Conservation (phyloP, 108 stramenopile genomes). For the Pseudonitzschia pungens region DNA sequence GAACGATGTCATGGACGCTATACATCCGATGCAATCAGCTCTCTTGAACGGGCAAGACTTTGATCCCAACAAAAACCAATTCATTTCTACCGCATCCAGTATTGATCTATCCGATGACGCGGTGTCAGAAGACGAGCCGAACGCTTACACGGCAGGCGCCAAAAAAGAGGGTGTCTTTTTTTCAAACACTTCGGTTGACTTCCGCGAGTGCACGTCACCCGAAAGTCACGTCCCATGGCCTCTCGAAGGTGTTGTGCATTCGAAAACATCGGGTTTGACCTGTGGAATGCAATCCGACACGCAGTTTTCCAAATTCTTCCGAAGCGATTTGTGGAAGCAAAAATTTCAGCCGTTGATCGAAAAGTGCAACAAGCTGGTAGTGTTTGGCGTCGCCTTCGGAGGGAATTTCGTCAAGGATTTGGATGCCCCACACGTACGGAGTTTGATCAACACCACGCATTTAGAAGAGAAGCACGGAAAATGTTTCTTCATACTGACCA, state of each 20-base stretch:
- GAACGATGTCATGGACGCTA: constrained; percentile 11
- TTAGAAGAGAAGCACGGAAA: not conserved
- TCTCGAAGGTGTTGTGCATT: constrained; percentile 7
- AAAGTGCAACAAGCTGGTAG: constrained; percentile 10
- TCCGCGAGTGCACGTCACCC: constrained; percentile 16
- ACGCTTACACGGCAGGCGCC: not conserved
- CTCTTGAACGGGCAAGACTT: not conserved
- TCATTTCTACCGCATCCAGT: not conserved
- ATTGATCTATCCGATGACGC: not conserved
- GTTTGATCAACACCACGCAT: constrained; percentile 11
- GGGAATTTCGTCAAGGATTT: constrained; percentile 20
- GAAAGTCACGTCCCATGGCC: constrained; percentile 18
- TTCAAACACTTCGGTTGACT: constrained; percentile 6
- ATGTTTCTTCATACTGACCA: constrained; percentile 21
- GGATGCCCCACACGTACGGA: constrained; percentile 17
- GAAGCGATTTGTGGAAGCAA: constrained; percentile 1
- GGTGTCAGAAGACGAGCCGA: not conserved
- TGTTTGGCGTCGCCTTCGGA: constrained; percentile 18
- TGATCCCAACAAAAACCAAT: not conserved
- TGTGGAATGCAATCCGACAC: constrained; percentile 8
- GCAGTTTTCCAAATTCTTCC: constrained; percentile 5
- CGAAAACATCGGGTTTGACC: constrained; percentile 5
- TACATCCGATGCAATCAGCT: not conserved
- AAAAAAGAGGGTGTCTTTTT: constrained; percentile 15
- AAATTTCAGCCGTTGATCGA: constrained; percentile 6